Base-by-base conservation (phyloP, 2,329 filamentous ascomycete species). In the Fusarium praegraminearum region DNA sequence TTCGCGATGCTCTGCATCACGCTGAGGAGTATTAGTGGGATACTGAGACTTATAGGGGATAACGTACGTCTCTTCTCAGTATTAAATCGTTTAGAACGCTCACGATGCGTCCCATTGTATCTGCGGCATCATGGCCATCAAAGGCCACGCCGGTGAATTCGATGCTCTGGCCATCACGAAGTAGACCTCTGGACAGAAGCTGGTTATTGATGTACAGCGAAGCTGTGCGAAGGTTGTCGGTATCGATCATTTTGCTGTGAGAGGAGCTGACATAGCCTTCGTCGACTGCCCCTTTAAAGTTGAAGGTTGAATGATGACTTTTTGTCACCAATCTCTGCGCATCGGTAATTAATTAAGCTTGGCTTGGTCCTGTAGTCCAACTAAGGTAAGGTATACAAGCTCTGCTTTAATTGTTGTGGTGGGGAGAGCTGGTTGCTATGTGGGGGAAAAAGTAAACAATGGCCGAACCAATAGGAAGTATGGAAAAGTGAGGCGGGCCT, bases 41-140 rank as follows among this genome's bases (percentile, higher is more conserved):
- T 20, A 18, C 5, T 20, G 32, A 41, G 20, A 51, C 7, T 22
- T 22, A 28, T 41, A 30, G 20, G n/a, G 35, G 36, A 13, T 24
- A 2, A 66, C 78, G 46, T 83, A 97, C 93, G 79, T 99, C 96
- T 83, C 94, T 89, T 71, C 94, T 89, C 64, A 98, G 79, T 62
- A 99, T 93, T 73, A 99, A 81, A 77, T 99, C 96, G 80, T 99
- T 97, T 50, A 99, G 89, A 26, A 99, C 86, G 77, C 95, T 92
- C 82, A 99, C 97, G 73, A 98, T 90, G 71, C 90, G 89, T 22
- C 92, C 91, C 90, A 96, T 95, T 20, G 92, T 92, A 52, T 86
- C 87, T 4, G 76, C 67, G 26, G 79, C 77, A 43, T 84, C 86
- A 38, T 88, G 84, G 20, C 87, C 88, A 20, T 86, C 84, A 55